These are phyloP conservation scores for Hypoxylon lenormandii DNA, from an alignment of 495 filamentous ascomycete species.

Conservation along the genomic window DNA sequence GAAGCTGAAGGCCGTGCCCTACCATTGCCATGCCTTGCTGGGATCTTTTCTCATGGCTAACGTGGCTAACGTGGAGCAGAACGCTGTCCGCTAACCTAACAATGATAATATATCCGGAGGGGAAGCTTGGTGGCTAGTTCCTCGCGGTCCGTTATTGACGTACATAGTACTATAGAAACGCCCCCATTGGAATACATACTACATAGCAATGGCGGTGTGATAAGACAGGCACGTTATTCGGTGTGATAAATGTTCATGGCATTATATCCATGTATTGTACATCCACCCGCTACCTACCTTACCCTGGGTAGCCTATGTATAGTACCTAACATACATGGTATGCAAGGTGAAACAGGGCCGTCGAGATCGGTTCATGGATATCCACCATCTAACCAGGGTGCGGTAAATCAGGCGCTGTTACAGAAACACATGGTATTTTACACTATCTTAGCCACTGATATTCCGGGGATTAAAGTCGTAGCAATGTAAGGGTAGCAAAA, in stretches of 20 bases:
- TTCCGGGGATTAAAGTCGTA: slow-evolving; percentile 11
- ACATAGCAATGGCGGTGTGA: slow-evolving; percentile 47
- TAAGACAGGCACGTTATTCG: slow-evolving; percentile 18
- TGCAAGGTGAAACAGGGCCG: slow-evolving; percentile 42
- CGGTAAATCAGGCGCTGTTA: slow-evolving; percentile 34
- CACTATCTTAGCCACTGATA: slow-evolving; percentile 15
- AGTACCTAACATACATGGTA: not conserved
- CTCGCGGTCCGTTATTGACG: slow-evolving; percentile 11
- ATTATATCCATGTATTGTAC: slow-evolving; percentile 2
- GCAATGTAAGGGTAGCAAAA: slow-evolving; percentile 14
- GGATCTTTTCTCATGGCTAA: slow-evolving; percentile 16
- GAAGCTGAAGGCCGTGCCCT: slow-evolving; percentile 14
- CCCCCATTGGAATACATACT: slow-evolving; percentile 5
- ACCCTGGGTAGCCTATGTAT: slow-evolving; percentile 13
- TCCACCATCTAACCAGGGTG: slow-evolving; percentile 20
- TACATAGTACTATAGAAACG: too few relatives aligned
- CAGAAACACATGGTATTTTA: slow-evolving; percentile 25
- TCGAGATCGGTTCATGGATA: slow-evolving; percentile 24
- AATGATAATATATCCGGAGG: slow-evolving; percentile 5
- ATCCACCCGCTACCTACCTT: slow-evolving; percentile 6
- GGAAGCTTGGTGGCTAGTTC: slow-evolving; percentile 21
- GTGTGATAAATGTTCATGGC: not conserved
- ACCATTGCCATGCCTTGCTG: too few relatives aligned
- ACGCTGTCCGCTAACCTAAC: not conserved
- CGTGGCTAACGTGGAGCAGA: slow-evolving; percentile 3